Percentiles rank a stretch among this genome's conserved stretches.
phyloP scores from a whole-genome alignment of 345 rosid species.

The Sisymbrium irio region DNA sequence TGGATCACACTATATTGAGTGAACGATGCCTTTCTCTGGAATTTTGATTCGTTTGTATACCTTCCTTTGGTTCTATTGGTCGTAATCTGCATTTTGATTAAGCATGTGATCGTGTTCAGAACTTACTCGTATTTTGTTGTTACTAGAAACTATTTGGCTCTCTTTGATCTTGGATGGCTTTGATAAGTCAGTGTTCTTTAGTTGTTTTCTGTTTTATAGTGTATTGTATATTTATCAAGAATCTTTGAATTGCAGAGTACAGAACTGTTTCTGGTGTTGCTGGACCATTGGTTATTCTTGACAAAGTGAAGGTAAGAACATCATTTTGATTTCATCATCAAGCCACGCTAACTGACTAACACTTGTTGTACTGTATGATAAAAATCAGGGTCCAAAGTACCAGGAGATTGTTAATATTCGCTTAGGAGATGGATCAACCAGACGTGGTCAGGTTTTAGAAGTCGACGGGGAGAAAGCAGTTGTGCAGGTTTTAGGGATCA shows the following conservation, averaged over 20 bases:
- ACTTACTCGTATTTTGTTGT: not conserved
- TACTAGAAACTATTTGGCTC: not conserved
- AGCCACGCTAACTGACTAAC: not conserved
- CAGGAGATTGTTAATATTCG: conserved; percentile 97
- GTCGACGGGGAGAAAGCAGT: conserved; percentile 99
- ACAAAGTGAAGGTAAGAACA: conserved; percentile 80
- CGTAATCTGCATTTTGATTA: not conserved
- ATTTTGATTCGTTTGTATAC: not conserved
- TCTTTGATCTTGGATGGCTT: not conserved
- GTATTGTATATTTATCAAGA: not conserved
- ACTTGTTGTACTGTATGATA: not conserved
- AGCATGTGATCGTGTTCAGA: not conserved
- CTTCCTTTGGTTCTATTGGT: not conserved
- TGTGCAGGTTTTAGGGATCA: conserved; percentile 63
- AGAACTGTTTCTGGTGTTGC: conserved; percentile 98
- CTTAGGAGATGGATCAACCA: conserved; percentile 83
- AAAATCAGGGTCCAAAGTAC: conserved; percentile 82
- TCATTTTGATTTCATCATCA: not conserved
- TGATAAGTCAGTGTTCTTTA: not conserved
- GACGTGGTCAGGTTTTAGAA: conserved; percentile 98
- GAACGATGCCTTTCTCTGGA: not conserved
- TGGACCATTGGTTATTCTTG: conserved; percentile 94
- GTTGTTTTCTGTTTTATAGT: not conserved
- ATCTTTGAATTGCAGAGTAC: conserved; percentile 56
- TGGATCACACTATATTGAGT: not conserved